Evolutionary conservation across 306 rosid species (phyloP).

Genomic region (Cicer pinnatifidum): DNA sequence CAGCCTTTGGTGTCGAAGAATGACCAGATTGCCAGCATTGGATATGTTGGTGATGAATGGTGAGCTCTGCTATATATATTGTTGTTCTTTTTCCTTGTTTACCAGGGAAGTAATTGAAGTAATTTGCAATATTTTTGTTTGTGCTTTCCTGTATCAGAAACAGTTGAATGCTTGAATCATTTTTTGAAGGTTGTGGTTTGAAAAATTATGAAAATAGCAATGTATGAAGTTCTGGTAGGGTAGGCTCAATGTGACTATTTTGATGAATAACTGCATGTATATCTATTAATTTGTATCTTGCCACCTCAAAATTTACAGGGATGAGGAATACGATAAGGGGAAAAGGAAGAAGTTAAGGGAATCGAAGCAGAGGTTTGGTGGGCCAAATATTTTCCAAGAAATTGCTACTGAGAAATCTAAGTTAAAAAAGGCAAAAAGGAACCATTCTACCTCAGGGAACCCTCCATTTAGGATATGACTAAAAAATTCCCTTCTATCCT

Average conservation of each 20-base stretch:
- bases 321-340: conserved; percentile 85
- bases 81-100: neutral
- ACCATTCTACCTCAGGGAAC: conserved; percentile 59
- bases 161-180: neutral
- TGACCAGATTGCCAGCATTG: conserved; percentile 53
- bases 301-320: conserved; percentile 59
- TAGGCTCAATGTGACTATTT: conserved; percentile 6
- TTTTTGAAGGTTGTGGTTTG: neutral
- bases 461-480: conserved; percentile 79
- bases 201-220: neutral
- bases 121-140: conserved; percentile 10
- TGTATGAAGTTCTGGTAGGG: neutral
- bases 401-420: conserved; percentile 57
- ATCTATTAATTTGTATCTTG: conserved; percentile 5
- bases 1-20: conserved; percentile 46
- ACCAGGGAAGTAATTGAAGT: neutral
- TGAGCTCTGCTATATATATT: conserved; percentile 47
- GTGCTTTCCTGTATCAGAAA: neutral
- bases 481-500: conserved; percentile 2
- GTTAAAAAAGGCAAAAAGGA: conserved; percentile 57
- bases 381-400: conserved; percentile 80
- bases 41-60: conserved; percentile 89
- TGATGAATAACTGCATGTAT: neutral
- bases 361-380: conserved; percentile 57
- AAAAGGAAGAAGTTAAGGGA: conserved; percentile 77